Conservation (phyloP, 1,284 basidiomycete genomes). For the Fomitopsis schrenkii region DNA sequence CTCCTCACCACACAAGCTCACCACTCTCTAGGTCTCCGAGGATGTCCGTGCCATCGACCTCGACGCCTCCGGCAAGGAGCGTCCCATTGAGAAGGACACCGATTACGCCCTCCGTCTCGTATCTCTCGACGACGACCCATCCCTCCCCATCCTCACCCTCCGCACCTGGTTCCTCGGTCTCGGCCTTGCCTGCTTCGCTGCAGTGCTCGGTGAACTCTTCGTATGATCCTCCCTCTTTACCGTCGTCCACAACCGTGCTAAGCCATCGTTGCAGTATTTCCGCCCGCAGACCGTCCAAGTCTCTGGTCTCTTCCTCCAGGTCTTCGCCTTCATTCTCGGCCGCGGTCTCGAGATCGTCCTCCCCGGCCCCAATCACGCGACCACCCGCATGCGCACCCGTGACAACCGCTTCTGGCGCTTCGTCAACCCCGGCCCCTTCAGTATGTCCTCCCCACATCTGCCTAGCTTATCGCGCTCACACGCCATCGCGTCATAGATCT, state of each 20-base stretch:
- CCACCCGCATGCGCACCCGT: background rate
- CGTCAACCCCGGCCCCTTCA: conserved; percentile 53
- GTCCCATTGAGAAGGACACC: conserved; percentile 42
- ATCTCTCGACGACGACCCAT: conserved; percentile 56
- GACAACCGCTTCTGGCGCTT: conserved; percentile 46
- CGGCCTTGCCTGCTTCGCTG: conserved; percentile 49
- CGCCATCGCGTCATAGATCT: conserved; percentile 33
- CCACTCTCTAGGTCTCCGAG: background rate
- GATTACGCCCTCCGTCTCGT: conserved; percentile 49
- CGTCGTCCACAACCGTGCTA: background rate
- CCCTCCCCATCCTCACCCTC: conserved; percentile 45
- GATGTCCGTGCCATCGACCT: background rate
- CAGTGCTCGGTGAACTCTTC: conserved; percentile 58
- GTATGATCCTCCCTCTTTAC: conserved; percentile 26
- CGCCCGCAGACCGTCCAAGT: conserved; percentile 55
- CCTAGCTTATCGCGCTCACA: background rate
- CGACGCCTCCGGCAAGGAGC: conserved; percentile 29
- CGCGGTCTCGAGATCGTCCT: conserved; percentile 40
- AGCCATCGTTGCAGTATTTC: conserved; percentile 16
- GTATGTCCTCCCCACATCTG: conserved; percentile 25
- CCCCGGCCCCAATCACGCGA: conserved; percentile 41
- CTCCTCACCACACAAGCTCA: background rate
- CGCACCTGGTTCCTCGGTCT: conserved; percentile 45
- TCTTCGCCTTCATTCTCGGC: conserved; percentile 40
- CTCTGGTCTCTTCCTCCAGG: conserved; percentile 53